phyloP scores from a whole-genome alignment of 768 basidiomycete species.

The Udeniomyces megalosporus region DNA sequence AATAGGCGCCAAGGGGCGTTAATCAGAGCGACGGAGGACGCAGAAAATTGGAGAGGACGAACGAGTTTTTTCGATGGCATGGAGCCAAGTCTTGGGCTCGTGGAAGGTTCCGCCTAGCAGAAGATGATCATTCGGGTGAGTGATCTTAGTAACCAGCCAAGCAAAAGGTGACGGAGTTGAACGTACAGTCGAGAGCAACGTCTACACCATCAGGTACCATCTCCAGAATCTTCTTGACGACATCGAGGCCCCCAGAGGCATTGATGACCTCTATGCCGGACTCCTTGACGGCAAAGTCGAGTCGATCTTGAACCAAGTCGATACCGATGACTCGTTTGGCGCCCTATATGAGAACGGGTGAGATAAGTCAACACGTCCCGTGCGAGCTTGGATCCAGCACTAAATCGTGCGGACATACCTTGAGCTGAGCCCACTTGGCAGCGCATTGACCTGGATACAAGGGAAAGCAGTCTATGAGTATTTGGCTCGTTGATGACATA shows the following conservation, averaged over 20 bases:
- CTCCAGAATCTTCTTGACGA: constrained; percentile 44
- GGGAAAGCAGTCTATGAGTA: no score
- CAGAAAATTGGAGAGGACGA: no score
- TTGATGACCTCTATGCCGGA: constrained; percentile 45
- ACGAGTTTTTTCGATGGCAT: constrained; percentile 50
- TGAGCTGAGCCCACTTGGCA: no score
- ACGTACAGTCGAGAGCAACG: constrained; percentile 19
- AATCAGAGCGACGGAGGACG: no score
- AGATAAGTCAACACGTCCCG: no score
- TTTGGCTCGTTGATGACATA: not conserved
- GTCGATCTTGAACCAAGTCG: constrained; percentile 43
- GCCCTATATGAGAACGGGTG: constrained; percentile 51
- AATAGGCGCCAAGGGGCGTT: no score
- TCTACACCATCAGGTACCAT: constrained; percentile 47
- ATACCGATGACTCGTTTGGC: constrained; percentile 55
- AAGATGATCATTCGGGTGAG: no score
- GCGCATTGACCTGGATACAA: no score
- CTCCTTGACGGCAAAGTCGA: constrained; percentile 34
- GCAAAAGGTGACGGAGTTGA: no score
- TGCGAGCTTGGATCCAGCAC: no score
- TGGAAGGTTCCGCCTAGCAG: constrained; percentile 47
- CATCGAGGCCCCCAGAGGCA: constrained; percentile 38
- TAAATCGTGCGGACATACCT: no score
- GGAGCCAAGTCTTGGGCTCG: constrained; percentile 47
- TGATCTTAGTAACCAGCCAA: no score